Conservation (phyloP, 768 basidiomycete species). For the Fomitopsis serialis region DNA sequence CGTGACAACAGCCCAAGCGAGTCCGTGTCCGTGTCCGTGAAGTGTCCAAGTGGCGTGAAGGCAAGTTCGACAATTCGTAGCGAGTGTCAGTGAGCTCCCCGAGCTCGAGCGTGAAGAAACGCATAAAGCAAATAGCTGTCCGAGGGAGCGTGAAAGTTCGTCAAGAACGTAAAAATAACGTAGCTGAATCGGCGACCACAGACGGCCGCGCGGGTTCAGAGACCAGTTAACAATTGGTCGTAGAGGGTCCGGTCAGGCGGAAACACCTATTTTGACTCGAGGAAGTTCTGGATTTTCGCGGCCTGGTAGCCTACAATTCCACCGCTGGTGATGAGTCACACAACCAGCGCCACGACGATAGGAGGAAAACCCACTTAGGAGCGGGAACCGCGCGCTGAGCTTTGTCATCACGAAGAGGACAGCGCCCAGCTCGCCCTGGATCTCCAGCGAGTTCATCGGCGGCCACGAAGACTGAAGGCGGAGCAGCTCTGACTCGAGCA, state of each 20-base stretch:
- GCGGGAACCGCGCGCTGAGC: slow-evolving; percentile 55
- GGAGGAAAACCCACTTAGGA: slow-evolving; percentile 35
- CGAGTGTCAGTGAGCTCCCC: neutral
- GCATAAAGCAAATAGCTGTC: neutral
- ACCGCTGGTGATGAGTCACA: slow-evolving; percentile 1
- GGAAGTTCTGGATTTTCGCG: slow-evolving; percentile 23
- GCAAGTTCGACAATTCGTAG: neutral
- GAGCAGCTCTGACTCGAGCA: slow-evolving; percentile 61
- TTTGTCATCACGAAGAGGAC: slow-evolving; percentile 61
- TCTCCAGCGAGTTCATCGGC: slow-evolving; percentile 44
- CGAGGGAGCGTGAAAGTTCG: slow-evolving; percentile 17
- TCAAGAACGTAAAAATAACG: slow-evolving; percentile 16
- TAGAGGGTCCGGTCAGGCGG: neutral
- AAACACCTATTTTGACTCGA: slow-evolving; percentile 17
- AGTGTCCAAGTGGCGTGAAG: neutral
- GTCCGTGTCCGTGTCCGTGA: neutral
- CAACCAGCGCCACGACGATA: slow-evolving; percentile 1
- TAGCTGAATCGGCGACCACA: neutral
- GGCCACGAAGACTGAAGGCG: slow-evolving; percentile 62
- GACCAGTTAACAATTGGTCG: neutral
- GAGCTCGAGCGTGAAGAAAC: slow-evolving; percentile 3
- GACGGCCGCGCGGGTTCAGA: neutral
- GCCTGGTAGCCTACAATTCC: slow-evolving; percentile 21
- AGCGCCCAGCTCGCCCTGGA: slow-evolving; percentile 55
- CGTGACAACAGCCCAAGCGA: neutral